phyloP scores from a whole-genome alignment of 768 basidiomycete genomes.

The Tulasnella sp. region DNA sequence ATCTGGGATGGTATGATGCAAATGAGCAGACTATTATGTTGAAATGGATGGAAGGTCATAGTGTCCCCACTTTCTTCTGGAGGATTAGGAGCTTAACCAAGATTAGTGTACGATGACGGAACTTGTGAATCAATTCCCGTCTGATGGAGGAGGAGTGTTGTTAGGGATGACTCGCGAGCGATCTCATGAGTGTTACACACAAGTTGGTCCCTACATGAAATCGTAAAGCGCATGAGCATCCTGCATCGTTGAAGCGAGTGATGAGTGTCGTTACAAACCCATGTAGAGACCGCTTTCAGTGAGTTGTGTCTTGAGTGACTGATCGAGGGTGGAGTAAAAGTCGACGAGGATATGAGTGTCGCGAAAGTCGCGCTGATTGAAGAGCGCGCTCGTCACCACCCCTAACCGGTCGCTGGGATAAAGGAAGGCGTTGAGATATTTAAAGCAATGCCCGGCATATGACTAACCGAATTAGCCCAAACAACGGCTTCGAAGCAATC shows the following conservation, averaged over 20 bases:
- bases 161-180: background rate
- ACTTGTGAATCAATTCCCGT: constrained; percentile 85
- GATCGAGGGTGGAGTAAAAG: constrained; percentile 69
- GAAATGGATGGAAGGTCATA: background rate
- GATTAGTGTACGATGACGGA: constrained; percentile 84
- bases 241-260: background rate
- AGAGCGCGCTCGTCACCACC: constrained; percentile 85
- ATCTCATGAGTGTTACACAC: constrained; percentile 31
- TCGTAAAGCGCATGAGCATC: background rate
- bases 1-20: constrained; percentile 41
- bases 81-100: constrained; percentile 91
- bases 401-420: constrained; percentile 71
- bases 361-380: constrained; percentile 84
- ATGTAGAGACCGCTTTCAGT: constrained; percentile 92
- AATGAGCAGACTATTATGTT: constrained; percentile 10
- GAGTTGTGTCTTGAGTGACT: constrained; percentile 63
- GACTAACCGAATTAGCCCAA: constrained; percentile 79
- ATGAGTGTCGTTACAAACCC: constrained; percentile 42
- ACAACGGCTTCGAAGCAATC: constrained; percentile 79
- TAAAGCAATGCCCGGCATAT: background rate
- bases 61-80: constrained; percentile 64
- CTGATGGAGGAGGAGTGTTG: constrained; percentile 31
- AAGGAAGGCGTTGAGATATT: background rate
- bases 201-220: constrained; percentile 50
- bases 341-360: constrained; percentile 83